Percentiles rank a stretch among this genome's conserved stretches.
phyloP scores from a whole-genome alignment of 345 rosid species.

The Lumnitzera littorea region DNA sequence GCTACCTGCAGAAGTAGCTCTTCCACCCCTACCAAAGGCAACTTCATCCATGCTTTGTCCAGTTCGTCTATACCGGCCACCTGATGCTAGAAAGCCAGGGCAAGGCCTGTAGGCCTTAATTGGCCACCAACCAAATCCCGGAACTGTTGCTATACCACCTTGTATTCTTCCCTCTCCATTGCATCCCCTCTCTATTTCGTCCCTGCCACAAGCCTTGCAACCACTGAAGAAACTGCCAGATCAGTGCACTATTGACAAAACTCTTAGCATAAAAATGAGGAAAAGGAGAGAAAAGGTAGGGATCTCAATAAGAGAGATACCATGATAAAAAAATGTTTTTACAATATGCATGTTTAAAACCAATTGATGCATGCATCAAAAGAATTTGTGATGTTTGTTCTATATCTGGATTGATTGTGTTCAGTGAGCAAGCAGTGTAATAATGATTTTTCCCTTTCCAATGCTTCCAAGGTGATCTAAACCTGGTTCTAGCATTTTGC shows the following conservation, averaged over 20 bases:
- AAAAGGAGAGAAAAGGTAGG: neutral
- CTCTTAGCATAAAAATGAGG: neutral
- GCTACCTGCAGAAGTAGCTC: constrained; percentile 9
- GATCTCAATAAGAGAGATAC: too few species aligned
- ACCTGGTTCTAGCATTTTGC: too few species aligned
- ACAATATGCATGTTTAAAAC: too few species aligned
- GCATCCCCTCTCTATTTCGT: constrained; percentile 76
- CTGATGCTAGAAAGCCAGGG: constrained; percentile 79
- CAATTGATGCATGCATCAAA: too few species aligned
- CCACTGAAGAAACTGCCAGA: constrained; percentile 33
- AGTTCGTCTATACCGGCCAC: constrained; percentile 63
- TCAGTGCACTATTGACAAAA: neutral
- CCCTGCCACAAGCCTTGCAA: constrained; percentile 77
- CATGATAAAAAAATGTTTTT: too few species aligned
- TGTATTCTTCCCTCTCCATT: constrained; percentile 93
- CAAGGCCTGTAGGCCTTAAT: constrained; percentile 95
- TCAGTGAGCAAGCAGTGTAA: too few species aligned
- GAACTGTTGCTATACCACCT: constrained; percentile 92
- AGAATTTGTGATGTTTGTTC: too few species aligned
- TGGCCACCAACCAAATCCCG: constrained; percentile 99
- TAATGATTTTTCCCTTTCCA: too few species aligned
- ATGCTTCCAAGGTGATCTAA: too few species aligned
- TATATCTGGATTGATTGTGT: too few species aligned
- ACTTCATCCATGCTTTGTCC: constrained; percentile 98
- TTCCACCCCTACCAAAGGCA: constrained; percentile 47